Percentiles rank a stretch among this genome's conserved stretches.
Evolutionary conservation across 2,329 filamentous ascomycete species (phyloP).

Genomic region (Cercospora sesami): DNA sequence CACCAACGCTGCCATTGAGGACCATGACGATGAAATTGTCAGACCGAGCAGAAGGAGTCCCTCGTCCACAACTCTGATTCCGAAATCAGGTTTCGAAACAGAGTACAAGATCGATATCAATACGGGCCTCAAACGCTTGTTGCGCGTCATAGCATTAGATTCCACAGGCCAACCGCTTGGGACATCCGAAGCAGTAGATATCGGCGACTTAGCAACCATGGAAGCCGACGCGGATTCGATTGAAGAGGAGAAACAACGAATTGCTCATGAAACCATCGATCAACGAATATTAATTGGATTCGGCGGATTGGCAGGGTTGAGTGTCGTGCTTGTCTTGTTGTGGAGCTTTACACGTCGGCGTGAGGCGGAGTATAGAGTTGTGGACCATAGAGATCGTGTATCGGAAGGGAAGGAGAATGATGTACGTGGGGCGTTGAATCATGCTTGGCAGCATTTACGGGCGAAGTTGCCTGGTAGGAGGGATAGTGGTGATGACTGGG

Average conservation of each 20-base stretch:
- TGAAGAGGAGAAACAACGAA: conserved; percentile 3
- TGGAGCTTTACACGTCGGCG: neutral
- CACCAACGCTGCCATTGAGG: too few relatives aligned
- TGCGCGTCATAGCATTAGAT: conserved; percentile 32
- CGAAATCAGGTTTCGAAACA: conserved; percentile 26
- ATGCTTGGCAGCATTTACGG: neutral
- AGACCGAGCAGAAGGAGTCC: neutral
- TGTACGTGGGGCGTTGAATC: neutral
- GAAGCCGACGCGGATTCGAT: conserved; percentile 3
- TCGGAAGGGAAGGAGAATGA: neutral
- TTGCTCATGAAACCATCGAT: neutral
- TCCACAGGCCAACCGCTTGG: conserved; percentile 19
- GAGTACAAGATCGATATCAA: conserved; percentile 6
- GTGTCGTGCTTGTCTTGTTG: conserved; percentile 13
- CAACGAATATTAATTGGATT: conserved; percentile 18
- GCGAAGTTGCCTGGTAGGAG: neutral
- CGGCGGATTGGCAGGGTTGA: conserved; percentile 16
- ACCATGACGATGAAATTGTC: conserved; percentile 11
- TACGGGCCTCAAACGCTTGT: conserved; percentile 20
- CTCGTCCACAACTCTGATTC: conserved; percentile 10
- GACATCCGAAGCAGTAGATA: conserved; percentile 19
- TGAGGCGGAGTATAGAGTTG: neutral
- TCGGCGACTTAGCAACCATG: conserved; percentile 14
- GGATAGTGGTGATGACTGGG: neutral
- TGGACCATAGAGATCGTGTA: neutral